A percentile compares a stretch with the other conserved stretches of the same genome.
phyloP scores from a whole-genome alignment of 2,329 filamentous ascomycete species.

The Periglandula ipomoeae region DNA sequence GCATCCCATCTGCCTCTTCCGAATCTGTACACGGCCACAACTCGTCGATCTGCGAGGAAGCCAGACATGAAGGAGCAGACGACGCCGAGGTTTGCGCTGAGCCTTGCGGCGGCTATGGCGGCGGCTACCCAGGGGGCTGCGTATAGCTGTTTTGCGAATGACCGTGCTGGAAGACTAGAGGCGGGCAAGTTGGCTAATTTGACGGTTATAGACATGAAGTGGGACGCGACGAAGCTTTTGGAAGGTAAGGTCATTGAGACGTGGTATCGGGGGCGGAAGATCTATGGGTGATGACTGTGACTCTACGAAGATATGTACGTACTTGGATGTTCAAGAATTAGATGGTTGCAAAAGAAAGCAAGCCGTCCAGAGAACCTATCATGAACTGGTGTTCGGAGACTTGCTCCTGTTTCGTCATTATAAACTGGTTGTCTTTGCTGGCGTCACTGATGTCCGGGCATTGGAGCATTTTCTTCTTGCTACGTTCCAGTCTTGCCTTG shows the following conservation, averaged over 20 bases:
- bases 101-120: constrained; percentile 39
- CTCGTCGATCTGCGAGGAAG: constrained; percentile 41
- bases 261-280: constrained; percentile 39
- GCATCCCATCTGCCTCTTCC: constrained; percentile 42
- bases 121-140: constrained; percentile 44
- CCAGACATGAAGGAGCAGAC: constrained; percentile 31
- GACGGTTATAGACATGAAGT: constrained; percentile 35
- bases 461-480: too few relatives aligned
- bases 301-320: too few relatives aligned
- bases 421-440: too few relatives aligned
- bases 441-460: too few relatives aligned
- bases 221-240: constrained; percentile 37
- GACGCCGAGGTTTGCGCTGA: constrained; percentile 42
- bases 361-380: too few relatives aligned
- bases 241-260: constrained; percentile 39
- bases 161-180: constrained; percentile 38
- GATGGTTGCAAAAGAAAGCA: too few relatives aligned
- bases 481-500: too few relatives aligned
- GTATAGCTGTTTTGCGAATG: constrained; percentile 41
- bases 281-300: too few relatives aligned
- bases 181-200: constrained; percentile 46
- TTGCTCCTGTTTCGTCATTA: too few relatives aligned
- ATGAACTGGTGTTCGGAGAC: too few relatives aligned
- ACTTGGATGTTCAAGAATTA: too few relatives aligned
- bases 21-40: constrained; percentile 49